Evolutionary conservation across 1,139 yeast species (phyloP).

Genomic region (Saccharomyces hybrid): DNA sequence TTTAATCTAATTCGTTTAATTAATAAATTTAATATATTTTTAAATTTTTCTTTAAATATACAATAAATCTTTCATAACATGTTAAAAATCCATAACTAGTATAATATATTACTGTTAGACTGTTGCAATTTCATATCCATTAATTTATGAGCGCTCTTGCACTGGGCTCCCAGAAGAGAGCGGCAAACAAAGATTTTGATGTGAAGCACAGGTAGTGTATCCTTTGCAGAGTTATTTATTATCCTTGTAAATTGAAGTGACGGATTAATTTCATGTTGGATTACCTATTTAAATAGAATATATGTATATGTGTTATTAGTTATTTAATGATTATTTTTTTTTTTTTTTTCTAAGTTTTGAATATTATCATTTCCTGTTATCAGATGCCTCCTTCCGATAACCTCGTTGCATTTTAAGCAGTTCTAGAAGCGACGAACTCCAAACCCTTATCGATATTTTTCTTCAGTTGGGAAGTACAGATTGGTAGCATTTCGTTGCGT

Average conservation of each 20-base stretch:
- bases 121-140: background rate
- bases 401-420: background rate
- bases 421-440: slow-evolving; percentile 5
- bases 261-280: background rate
- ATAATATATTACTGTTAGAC: background rate
- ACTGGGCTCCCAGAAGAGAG: too few relatives aligned
- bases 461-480: slow-evolving; percentile 21
- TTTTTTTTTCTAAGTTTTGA: background rate
- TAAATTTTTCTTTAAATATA: slow-evolving; percentile 4
- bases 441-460: slow-evolving; percentile 17
- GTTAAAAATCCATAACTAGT: background rate
- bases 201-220: too few relatives aligned
- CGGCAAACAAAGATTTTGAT: too few relatives aligned
- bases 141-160: background rate
- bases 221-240: too few relatives aligned
- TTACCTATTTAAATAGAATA: background rate
- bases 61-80: slow-evolving; percentile 1
- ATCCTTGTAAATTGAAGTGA: background rate
- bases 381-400: background rate
- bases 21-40: background rate
- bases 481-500: slow-evolving; percentile 24
- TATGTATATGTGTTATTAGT: background rate
- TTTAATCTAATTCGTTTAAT: slow-evolving; percentile 40
- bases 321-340: background rate
- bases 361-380: background rate